Evolutionary conservation across 352 stramenopile genomes (phyloP).

Genomic region (Globisporangium apiculatum): DNA sequence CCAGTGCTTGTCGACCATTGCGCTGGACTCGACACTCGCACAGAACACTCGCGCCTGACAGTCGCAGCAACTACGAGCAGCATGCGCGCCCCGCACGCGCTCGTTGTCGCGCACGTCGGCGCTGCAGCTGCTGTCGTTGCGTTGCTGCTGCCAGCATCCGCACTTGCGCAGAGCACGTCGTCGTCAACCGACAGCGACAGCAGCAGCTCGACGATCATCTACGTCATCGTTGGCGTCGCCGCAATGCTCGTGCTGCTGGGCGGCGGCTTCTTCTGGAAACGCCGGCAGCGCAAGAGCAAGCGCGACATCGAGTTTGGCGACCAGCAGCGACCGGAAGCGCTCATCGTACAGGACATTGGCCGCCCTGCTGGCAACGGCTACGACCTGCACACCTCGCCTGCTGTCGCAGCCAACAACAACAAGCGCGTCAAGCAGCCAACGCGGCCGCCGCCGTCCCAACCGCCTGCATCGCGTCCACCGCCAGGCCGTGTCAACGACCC

Average conservation of each 20-base stretch:
- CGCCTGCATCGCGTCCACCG: not conserved
- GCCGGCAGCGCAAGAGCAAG: conserved; percentile 27
- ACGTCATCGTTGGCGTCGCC: conserved; percentile 48
- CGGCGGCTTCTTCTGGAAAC: conserved; percentile 45
- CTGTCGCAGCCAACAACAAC: not conserved
- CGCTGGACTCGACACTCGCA: not conserved
- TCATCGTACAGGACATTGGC: conserved; percentile 4
- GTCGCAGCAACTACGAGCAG: not conserved
- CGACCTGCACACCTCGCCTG: conserved; percentile 15
- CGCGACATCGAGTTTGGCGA: not conserved
- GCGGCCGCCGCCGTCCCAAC: not conserved
- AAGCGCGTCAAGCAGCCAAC: not conserved
- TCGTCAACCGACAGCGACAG: conserved; percentile 3
- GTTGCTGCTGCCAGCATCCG: conserved; percentile 9
- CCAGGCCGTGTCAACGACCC: not conserved
- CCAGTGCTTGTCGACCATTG: too few species aligned
- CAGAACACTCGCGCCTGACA: not conserved
- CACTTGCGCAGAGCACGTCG: conserved; percentile 1
- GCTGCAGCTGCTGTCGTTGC: not conserved
- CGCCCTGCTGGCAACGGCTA: conserved; percentile 4
- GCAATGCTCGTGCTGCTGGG: conserved; percentile 39
- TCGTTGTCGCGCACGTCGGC: not conserved
- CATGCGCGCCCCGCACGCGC: conserved; percentile 8
- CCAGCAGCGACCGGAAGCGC: not conserved
- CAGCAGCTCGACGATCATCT: conserved; percentile 35